Evolutionary conservation across 225 moss, liverwort and hornwort species (phyloP), one percentile per base, ranked within the genome.

Genomic region (Physcomitrellopsis africana): DNA sequence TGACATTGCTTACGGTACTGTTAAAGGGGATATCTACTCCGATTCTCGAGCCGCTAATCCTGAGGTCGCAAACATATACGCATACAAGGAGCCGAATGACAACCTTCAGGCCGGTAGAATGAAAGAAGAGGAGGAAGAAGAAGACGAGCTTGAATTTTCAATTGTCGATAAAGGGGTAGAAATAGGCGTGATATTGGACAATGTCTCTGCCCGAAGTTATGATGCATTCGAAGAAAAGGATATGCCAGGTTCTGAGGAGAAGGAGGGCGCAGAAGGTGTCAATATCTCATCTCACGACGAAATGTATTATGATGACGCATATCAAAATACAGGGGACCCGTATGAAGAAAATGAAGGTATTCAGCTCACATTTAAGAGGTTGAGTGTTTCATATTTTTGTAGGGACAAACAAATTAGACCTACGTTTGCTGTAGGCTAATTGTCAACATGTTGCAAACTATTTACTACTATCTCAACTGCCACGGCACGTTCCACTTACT

Each of bases 161-260:
- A 80, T 88, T 72, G 82, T 88, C 73, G 85, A 85, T 63, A 78
- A 85, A 76, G 88, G 88, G 46, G 80, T 88, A 51, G 88, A 88
- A 78, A 57, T 85, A 67, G 72, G 88, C 43, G 59, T 64, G 23
- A 80, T 88, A 69, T 43, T 80, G 41, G 88, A 88, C 66, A 68
- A 72, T 29, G 67, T 70, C 22, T 56, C 85, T 73, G 66, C 49
- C 63, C 76, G 76, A 45, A 70, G 47, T 69, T 83, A 85, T 44
- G 77, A 75, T 76, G 67, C 66, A 52, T 65, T 73, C 3, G 85
- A 76, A 67, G 67, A 73, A 57, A 78, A 78, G 64, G 71, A 48
- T 60, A 22, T n/a, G 64, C 64, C 69, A 83, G 80, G 72, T 53
- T 71, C 70, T 67, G 72, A 76, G 70, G 78, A 78, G 78, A 76